Percentiles rank a stretch among this genome's conserved stretches.
These are phyloP conservation scores for Nematocida sp. DNA, from an alignment of 371 early-diverging fungal species.

Conservation along the genomic window DNA sequence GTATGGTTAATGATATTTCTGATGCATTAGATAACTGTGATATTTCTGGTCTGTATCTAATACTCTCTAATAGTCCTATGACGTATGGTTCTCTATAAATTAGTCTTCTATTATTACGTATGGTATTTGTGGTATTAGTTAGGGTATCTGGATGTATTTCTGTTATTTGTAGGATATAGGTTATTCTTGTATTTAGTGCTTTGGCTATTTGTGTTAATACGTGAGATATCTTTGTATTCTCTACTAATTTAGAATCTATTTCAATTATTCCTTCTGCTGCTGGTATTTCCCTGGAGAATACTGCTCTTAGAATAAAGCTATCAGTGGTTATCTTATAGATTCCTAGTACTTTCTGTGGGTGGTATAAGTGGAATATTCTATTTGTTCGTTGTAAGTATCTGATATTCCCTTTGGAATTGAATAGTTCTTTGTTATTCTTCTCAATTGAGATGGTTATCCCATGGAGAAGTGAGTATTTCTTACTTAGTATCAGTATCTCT, in stretches of 20 bases:
- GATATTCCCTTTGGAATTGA: no score
- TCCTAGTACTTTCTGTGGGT: conserved; percentile 5
- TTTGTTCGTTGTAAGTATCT: no score
- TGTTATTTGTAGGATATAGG: background rate
- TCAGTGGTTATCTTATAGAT: conserved; percentile 7
- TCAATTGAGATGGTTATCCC: conserved; percentile 45
- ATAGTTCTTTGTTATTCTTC: conserved; percentile 39
- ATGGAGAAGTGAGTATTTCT: conserved; percentile 68
- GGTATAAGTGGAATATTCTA: background rate
- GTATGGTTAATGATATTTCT: no score
- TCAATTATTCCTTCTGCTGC: conserved; percentile 24
- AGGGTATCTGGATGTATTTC: conserved; percentile 1
- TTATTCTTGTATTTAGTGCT: background rate
- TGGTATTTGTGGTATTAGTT: no score
- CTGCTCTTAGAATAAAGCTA: conserved; percentile 11
- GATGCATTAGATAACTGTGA: no score
- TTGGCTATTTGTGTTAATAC: background rate
- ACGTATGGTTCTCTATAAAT: no score
- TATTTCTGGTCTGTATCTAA: no score
- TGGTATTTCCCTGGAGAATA: conserved; percentile 25
- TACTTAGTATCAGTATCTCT: conserved; percentile 72
- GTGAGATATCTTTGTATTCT: background rate
- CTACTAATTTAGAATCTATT: background rate
- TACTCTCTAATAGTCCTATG: no score
- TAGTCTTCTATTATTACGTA: no score